Percentiles rank a stretch among this genome's conserved stretches.
Evolutionary conservation across 2,329 filamentous ascomycete genomes (phyloP).

Genomic region (Achaetomium macrosporum): DNA sequence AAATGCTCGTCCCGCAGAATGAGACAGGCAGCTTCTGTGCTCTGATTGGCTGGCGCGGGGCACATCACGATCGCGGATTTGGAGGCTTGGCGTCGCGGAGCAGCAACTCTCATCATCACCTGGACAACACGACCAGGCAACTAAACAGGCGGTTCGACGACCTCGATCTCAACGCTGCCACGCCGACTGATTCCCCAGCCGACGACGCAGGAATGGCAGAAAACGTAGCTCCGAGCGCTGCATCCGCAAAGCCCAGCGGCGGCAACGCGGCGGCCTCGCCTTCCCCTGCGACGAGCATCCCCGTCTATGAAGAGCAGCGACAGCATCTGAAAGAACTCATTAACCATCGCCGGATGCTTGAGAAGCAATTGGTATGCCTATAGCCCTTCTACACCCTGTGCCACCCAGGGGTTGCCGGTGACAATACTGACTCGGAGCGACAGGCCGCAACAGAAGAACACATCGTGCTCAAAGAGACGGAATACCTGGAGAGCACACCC

Average conservation of each 20-base stretch:
- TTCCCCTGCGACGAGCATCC: conserved; percentile 38
- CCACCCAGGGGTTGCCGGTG: neutral
- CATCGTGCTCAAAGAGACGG: conserved; percentile 76
- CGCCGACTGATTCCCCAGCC: neutral
- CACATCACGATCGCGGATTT: no score
- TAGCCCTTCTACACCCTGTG: neutral
- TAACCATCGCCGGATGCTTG: conserved; percentile 56
- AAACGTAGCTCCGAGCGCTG: neutral
- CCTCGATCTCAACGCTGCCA: neutral
- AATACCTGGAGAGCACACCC: conserved; percentile 85
- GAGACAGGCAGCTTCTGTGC: neutral
- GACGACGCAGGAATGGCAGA: conserved; percentile 4
- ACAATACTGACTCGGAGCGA: conserved; percentile 3
- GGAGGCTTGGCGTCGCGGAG: neutral
- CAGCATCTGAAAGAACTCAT: conserved; percentile 62
- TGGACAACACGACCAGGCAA: neutral
- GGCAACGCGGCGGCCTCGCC: conserved; percentile 3
- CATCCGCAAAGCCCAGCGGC: neutral
- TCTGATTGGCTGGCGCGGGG: conserved; percentile 1
- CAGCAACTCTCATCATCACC: neutral
- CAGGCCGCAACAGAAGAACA: conserved; percentile 56
- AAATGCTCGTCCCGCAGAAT: neutral
- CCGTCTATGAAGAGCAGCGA: conserved; percentile 69
- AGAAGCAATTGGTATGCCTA: conserved; percentile 29
- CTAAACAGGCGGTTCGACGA: neutral